phyloP scores from a whole-genome alignment of 805 yeast genomes.

The Nakazawaea ishiwadae region DNA sequence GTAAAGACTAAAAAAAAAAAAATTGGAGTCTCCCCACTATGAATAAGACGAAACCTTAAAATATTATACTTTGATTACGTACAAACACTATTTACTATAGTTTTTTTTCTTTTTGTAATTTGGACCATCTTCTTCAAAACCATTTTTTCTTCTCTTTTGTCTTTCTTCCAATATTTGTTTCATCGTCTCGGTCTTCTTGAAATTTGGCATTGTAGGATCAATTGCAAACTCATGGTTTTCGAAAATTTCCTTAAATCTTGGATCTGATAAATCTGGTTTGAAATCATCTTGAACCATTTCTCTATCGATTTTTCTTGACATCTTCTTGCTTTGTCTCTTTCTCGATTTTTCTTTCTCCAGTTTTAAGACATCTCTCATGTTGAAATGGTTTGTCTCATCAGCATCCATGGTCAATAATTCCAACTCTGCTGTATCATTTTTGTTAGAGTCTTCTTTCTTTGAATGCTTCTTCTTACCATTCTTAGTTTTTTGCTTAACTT shows the following conservation, averaged over 20 bases:
- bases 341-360: conserved; percentile 62
- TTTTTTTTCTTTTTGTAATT: conserved; percentile 10
- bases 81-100: no score
- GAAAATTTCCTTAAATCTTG: conserved; percentile 79
- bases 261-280: conserved; percentile 71
- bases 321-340: conserved; percentile 38
- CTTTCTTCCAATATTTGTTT: conserved; percentile 75
- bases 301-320: conserved; percentile 45
- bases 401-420: conserved; percentile 69
- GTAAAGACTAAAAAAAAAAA: no score
- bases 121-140: conserved; percentile 10
- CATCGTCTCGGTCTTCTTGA: conserved; percentile 85
- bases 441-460: conserved; percentile 21
- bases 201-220: conserved; percentile 91
- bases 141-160: conserved; percentile 38
- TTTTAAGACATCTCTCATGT: conserved; percentile 71
- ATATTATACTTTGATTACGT: neutral
- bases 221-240: conserved; percentile 89
- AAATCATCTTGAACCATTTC: conserved; percentile 48
- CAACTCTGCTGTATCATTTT: conserved; percentile 53
- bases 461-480: conserved; percentile 26
- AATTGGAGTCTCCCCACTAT: no score
- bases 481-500: conserved; percentile 27
- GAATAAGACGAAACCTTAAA: no score
- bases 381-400: conserved; percentile 58